These are phyloP conservation scores for Irpex sp. DNA, from an alignment of 1,284 basidiomycete species.

Conservation along the genomic window DNA sequence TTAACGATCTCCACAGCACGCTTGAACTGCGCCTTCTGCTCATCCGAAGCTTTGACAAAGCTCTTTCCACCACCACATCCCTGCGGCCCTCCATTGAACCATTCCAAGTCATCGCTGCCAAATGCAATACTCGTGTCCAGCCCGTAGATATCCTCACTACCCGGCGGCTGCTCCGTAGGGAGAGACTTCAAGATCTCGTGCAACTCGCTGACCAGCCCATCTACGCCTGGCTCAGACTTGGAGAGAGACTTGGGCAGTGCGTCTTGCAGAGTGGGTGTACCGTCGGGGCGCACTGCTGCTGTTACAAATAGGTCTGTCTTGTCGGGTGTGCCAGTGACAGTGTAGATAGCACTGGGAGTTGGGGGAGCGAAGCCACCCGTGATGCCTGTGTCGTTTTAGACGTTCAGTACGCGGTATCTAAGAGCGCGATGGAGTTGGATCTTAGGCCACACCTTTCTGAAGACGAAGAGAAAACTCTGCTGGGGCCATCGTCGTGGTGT, in stretches of 20 bases:
- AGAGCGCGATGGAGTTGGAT: not conserved
- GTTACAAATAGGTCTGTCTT: slow-evolving; percentile 40
- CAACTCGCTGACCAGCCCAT: slow-evolving; percentile 51
- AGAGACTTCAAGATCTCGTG: slow-evolving; percentile 52
- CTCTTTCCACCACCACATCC: slow-evolving; percentile 56
- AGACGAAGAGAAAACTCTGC: slow-evolving; percentile 33
- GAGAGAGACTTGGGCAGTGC: slow-evolving; percentile 42
- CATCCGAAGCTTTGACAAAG: slow-evolving; percentile 46
- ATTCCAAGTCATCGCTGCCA: slow-evolving; percentile 52
- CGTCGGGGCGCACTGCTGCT: slow-evolving; percentile 44
- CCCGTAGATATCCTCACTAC: slow-evolving; percentile 68
- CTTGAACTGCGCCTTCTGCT: slow-evolving; percentile 61
- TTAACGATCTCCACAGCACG: slow-evolving; percentile 66
- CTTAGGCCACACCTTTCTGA: slow-evolving; percentile 27
- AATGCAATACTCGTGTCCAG: slow-evolving; percentile 64
- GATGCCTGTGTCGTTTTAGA: slow-evolving; percentile 48
- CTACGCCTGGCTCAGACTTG: slow-evolving; percentile 31
- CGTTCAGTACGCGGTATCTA: not conserved
- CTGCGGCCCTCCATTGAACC: slow-evolving; percentile 58
- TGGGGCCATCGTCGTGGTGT: slow-evolving; percentile 22
- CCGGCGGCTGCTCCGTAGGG: slow-evolving; percentile 56
- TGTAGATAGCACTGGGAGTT: slow-evolving; percentile 52
- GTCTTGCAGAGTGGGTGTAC: slow-evolving; percentile 41
- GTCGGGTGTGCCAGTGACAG: slow-evolving; percentile 39
- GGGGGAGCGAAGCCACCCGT: slow-evolving; percentile 71